These are phyloP conservation scores for Mortierella claussenii DNA, from an alignment of 192 early-diverging fungal genomes.

Conservation along the genomic window DNA sequence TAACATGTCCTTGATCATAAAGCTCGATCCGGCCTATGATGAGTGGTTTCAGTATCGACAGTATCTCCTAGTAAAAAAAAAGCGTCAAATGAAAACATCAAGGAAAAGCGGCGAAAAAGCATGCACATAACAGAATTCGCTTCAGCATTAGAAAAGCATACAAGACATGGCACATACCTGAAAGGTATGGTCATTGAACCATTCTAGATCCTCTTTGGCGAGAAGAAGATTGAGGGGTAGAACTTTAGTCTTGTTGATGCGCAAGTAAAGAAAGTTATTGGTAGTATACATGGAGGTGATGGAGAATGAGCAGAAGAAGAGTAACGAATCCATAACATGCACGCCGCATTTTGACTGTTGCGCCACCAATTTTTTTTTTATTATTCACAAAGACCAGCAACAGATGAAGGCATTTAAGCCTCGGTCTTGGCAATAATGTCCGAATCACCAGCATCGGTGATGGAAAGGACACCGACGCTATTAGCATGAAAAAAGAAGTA, in stretches of 20 bases:
- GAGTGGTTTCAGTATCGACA: conserved; percentile 33
- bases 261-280: conserved; percentile 39
- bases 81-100: neutral
- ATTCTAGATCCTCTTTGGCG: conserved; percentile 38
- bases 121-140: too few species aligned
- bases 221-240: conserved; percentile 37
- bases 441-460: conserved; percentile 98
- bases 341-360: neutral
- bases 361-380: conserved; percentile 31
- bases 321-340: neutral
- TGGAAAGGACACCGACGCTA: conserved; percentile 85
- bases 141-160: too few species aligned
- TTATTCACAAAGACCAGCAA: too few species aligned
- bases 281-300: conserved; percentile 30
- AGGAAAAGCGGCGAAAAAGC: neutral
- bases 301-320: conserved; percentile 1
- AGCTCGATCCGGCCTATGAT: conserved; percentile 21
- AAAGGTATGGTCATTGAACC: conserved; percentile 48
- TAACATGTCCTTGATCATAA: conserved; percentile 31
- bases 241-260: conserved; percentile 36
- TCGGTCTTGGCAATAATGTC: conserved; percentile 52
- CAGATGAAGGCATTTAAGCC: conserved; percentile 27
- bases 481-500: neutral
- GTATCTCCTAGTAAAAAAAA: conserved; percentile 24
- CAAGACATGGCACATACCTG: too few species aligned